Conservation (phyloP, 2,329 filamentous ascomycete species). For the Mycocentrospora acerina region DNA sequence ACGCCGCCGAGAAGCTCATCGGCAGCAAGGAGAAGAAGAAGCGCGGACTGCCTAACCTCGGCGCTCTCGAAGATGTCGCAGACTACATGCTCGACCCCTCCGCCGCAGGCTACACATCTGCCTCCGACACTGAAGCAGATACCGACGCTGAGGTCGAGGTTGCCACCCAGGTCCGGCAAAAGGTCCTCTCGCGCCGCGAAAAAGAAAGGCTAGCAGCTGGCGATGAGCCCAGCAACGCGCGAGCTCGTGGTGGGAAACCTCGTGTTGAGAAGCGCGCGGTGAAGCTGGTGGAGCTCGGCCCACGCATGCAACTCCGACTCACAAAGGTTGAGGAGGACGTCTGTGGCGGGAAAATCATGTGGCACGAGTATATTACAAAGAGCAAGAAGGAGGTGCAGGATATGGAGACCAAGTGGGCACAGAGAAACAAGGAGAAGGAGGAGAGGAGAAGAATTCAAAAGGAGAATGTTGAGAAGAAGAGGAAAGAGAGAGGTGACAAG, state of each 20-base stretch:
- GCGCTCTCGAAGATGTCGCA: conserved; percentile 87
- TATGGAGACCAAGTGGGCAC: conserved; percentile 80
- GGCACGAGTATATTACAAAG: conserved; percentile 95
- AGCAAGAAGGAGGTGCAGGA: conserved; percentile 73
- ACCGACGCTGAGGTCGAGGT: conserved; percentile 96
- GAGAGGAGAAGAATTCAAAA: conserved; percentile 78
- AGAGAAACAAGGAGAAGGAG: conserved; percentile 77
- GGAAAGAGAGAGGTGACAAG: conserved; percentile 56
- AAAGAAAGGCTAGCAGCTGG: conserved; percentile 46
- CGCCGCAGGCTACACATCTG: conserved; percentile 83
- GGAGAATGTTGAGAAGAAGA: conserved; percentile 88
- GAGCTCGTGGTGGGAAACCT: conserved; percentile 40
- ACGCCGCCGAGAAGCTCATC: conserved; percentile 79
- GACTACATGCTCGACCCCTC: conserved; percentile 86
- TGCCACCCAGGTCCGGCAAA: conserved; percentile 59
- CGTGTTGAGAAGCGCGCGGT: conserved; percentile 81
- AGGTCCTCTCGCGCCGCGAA: conserved; percentile 60
- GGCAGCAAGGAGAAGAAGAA: conserved; percentile 59
- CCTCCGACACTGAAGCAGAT: conserved; percentile 88
- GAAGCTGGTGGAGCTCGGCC: conserved; percentile 88
- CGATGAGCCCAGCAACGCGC: conserved; percentile 40
- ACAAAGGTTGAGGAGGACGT: conserved; percentile 96
- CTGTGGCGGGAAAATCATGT: conserved; percentile 88
- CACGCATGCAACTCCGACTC: conserved; percentile 82
- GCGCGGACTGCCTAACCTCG: conserved; percentile 76